These are phyloP conservation scores for Fusarium torulosum DNA, from an alignment of 2,329 filamentous ascomycete genomes.

Conservation along the genomic window DNA sequence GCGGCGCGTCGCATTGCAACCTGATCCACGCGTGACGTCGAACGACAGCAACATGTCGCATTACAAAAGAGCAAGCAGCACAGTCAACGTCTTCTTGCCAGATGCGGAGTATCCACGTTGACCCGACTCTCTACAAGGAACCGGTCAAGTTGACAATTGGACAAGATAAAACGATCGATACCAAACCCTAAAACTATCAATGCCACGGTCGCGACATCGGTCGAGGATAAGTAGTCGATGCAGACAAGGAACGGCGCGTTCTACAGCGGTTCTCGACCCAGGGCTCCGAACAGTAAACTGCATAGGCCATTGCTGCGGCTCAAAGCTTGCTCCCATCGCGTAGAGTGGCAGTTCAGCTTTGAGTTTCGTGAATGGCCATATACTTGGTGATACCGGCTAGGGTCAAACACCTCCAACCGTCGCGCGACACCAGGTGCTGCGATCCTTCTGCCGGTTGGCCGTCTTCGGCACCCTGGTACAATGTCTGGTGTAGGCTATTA, in stretches of 20 bases:
- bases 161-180: background rate
- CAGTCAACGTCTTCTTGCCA: background rate
- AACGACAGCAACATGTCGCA: background rate
- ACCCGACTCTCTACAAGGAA: background rate
- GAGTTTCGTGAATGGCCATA: background rate
- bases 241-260: background rate
- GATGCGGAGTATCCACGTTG: background rate
- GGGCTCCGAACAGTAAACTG: background rate
- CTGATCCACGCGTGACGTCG: background rate
- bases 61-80: background rate
- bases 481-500: too few relatives aligned
- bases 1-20: background rate
- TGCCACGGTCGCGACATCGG: too few relatives aligned
- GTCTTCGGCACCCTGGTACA: too few relatives aligned
- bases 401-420: too few relatives aligned
- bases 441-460: too few relatives aligned
- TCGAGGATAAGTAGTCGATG: background rate
- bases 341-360: background rate
- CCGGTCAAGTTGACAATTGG: background rate
- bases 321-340: background rate
- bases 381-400: background rate
- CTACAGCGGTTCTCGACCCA: background rate
- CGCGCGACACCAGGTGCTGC: background rate
- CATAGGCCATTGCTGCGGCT: background rate
- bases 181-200: background rate